Conservation (phyloP, 768 basidiomycete genomes). For the Sarcodon sp. region DNA sequence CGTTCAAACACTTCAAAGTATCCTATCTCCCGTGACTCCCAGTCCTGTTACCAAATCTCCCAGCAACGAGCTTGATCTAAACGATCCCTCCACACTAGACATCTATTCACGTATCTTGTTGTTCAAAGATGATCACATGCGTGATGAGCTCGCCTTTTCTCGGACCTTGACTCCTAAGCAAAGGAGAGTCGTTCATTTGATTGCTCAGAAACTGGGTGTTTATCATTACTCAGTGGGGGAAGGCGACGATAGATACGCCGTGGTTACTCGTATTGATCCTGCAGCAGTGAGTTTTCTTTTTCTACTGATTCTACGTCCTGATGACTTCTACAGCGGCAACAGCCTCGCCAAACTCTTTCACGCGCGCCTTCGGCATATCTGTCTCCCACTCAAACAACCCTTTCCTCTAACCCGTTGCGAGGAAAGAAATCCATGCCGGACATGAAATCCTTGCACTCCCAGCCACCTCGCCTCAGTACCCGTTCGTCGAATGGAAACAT, state of each 20-base stretch:
- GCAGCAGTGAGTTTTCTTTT: conserved; percentile 44
- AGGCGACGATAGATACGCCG: conserved; percentile 86
- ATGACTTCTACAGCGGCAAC: conserved; percentile 28
- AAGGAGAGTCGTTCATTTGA: conserved; percentile 85
- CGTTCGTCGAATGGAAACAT: conserved; percentile 86
- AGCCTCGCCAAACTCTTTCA: conserved; percentile 55
- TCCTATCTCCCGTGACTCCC: conserved; percentile 34
- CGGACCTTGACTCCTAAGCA: conserved; percentile 74
- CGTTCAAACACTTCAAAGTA: conserved; percentile 31
- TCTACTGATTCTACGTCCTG: conserved; percentile 1
- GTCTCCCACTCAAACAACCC: conserved; percentile 34
- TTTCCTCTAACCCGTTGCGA: conserved; percentile 45
- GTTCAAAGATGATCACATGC: conserved; percentile 96
- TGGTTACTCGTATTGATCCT: conserved; percentile 85
- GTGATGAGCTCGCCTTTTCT: conserved; percentile 97
- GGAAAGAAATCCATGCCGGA: conserved; percentile 99
- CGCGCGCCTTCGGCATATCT: conserved; percentile 78
- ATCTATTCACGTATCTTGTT: conserved; percentile 94
- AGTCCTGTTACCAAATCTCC: conserved; percentile 53
- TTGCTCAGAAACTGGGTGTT: conserved; percentile 93
- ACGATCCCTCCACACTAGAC: conserved; percentile 90
- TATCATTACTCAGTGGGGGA: conserved; percentile 91
- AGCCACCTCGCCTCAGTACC: conserved; percentile 65
- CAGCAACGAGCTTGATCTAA: conserved; percentile 78
- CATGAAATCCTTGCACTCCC: conserved; percentile 76